phyloP scores from a whole-genome alignment of 108 stramenopile species.

The Chaetoceros muelleri region DNA sequence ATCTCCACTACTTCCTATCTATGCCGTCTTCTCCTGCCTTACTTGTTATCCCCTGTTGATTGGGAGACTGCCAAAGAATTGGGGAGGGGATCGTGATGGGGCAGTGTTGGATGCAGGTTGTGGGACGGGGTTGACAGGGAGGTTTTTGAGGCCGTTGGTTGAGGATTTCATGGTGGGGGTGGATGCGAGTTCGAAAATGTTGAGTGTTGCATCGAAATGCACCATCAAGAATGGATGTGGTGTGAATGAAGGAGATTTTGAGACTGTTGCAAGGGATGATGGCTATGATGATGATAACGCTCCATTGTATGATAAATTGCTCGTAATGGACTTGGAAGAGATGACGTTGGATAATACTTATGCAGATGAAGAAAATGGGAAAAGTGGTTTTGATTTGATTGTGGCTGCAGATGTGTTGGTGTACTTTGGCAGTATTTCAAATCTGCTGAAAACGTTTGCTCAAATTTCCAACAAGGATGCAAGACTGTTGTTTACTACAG shows the following conservation, averaged over 20 bases:
- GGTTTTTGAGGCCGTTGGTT: constrained; percentile 41
- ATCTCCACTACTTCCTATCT: no score
- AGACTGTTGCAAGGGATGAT: constrained; percentile 7
- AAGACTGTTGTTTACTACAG: constrained; percentile 49
- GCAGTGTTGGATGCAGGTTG: constrained; percentile 64
- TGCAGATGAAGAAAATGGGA: constrained; percentile 5
- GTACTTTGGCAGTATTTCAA: constrained; percentile 51
- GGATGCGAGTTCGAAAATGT: constrained; percentile 59
- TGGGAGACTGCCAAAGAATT: no score
- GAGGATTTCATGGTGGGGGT: constrained; percentile 41
- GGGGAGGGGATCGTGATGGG: constrained; percentile 11
- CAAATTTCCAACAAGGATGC: constrained; percentile 20
- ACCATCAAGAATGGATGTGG: constrained; percentile 44
- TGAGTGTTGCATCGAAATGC: constrained; percentile 41
- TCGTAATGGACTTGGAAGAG: constrained; percentile 49
- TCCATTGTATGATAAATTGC: constrained; percentile 45
- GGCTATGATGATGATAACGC: no score
- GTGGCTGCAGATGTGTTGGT: constrained; percentile 68
- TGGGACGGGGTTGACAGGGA: constrained; percentile 64
- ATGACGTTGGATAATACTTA: constrained; percentile 28
- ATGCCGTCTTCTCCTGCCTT: no score
- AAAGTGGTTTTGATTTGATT: constrained; percentile 46
- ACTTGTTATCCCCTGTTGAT: no score
- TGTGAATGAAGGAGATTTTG: constrained; percentile 14
- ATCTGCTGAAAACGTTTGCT: constrained; percentile 29